Evolutionary conservation across 164 flowering plant genomes (phyloP), one percentile per base, ranked within the genome.

Genomic region (Cinnamomum micranthum): DNA sequence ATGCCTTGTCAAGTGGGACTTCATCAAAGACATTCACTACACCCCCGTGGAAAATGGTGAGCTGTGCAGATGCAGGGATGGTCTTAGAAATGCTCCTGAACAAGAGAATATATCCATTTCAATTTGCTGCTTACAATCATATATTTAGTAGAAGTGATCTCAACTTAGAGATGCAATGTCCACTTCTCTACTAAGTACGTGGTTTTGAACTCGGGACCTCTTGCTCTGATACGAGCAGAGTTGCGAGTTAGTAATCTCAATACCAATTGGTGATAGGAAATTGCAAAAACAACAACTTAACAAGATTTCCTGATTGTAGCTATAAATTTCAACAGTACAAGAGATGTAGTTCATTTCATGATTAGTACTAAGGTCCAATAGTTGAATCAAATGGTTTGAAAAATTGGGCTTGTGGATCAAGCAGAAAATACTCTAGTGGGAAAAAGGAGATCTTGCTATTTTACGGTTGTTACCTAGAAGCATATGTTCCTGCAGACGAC

Each of bases 21-120:
- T 86, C 88, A 35, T 92, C 88, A 76, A 77, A 94, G 66, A 92
- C 95, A 74, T 83, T 85, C 77, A 94, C 98, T 5, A 86, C 68
- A 25, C 98, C 98, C 1, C 78, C 91, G 80, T 91, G 92, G 75
- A 94, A 94, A 78, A 94, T 88, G 71, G 98, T 92, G 81, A 94
- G 70, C 69, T 88, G 97, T 20, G 90, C 79, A 76, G 88, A 80
- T 74, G 88, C 80, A 5, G 75, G 81, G 14, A 84, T 64, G 33
- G 81, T 33, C 82, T 86, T 91, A 24, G 73, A 63, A 70, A 73
- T 77, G 78, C 81, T 85, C 85, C 93, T 88, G 50, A 68, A 82
- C 2, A 78, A 51, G 10, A 35, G 47, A 35, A 6, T 7, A 82
- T 28, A 27, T 27, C 20, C 35, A 66, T 66, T 66, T 66, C 69